These are phyloP conservation scores for Lachnellula subtilissima DNA, from an alignment of 2,329 filamentous ascomycete species.

Conservation along the genomic window DNA sequence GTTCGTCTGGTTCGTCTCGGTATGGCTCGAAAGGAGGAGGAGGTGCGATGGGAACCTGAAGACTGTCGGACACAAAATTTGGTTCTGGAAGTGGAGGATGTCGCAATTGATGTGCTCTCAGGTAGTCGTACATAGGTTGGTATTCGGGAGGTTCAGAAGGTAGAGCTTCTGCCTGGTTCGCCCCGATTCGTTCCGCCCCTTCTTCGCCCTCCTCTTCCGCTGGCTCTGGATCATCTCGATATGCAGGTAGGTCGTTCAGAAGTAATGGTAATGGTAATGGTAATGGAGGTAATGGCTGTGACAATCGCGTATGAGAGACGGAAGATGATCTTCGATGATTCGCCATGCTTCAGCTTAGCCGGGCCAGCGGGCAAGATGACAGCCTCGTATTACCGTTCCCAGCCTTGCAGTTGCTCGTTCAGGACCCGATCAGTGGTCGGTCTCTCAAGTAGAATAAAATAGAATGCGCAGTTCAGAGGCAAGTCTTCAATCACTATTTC, in stretches of 20 bases:
- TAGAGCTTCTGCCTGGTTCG: not conserved
- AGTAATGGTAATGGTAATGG: slow-evolving; percentile 4
- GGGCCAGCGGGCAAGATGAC: not conserved
- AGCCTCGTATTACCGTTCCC: slow-evolving; percentile 4
- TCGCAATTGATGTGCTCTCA: slow-evolving; percentile 16
- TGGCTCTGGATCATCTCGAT: slow-evolving; percentile 23
- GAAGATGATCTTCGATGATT: slow-evolving; percentile 15
- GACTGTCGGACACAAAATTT: not conserved
- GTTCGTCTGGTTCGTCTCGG: slow-evolving; percentile 27
- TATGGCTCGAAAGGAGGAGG: slow-evolving; percentile 20
- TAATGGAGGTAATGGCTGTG: slow-evolving; percentile 23
- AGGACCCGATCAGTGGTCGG: not conserved
- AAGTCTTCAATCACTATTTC: too few species aligned
- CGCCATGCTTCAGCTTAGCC: slow-evolving; percentile 12
- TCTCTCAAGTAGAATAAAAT: too few species aligned
- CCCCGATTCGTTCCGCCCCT: not conserved
- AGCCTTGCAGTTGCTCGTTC: slow-evolving; percentile 2
- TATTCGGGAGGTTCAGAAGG: slow-evolving; percentile 22
- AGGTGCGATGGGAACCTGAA: not conserved
- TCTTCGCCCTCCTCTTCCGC: slow-evolving; percentile 8
- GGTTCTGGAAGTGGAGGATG: slow-evolving; percentile 2
- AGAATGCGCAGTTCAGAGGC: too few species aligned
- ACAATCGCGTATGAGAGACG: slow-evolving; percentile 18
- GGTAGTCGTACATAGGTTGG: slow-evolving; percentile 29
- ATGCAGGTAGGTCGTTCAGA: slow-evolving; percentile 13